Base-by-base conservation (phyloP, 2,329 filamentous ascomycete species). In the Epichloe gansuensis region DNA sequence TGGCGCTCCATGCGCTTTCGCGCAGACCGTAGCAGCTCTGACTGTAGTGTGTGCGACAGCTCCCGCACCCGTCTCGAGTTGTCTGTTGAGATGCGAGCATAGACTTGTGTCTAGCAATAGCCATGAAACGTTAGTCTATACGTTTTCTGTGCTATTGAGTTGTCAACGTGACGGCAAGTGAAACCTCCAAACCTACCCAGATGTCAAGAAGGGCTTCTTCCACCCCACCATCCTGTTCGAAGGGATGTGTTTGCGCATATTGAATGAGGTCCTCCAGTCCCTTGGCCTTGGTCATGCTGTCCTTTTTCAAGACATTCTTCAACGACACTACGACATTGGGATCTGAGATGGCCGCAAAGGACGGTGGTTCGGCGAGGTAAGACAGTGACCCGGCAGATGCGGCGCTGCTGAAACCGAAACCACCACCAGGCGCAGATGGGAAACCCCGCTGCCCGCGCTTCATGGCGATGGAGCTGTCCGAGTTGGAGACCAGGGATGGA, bases 251-350 rank as follows among this genome's bases (percentile, higher is more conserved):
- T 57, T 76, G 74, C 40, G 87, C 72, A 62, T 85, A 78, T 36
- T 77, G 66, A 47, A 88, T 75, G 21, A 98, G 70, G 50, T 97
- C 91, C 60, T 97, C 90, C 31, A 98, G 72, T 0, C 88, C 91
- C 66, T 91, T 95, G 7, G 85, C 77, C 65, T 95, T 95, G 39
- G 93, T 98, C 11, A 82, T 95, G 61, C 84, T 85, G 70, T 96
- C 91, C 69, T 93, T 95, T 71, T 97, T 98, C 49, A 84, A 77
- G 3, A 96, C 70, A 60, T 94, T 95, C 68, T 96, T 95, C 71
- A 96, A 88, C n/a, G 84, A 81, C 13, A 97, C 89, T 39, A 91
- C 81, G 39, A 91, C 75, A 62, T 93, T 86, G 7, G 89, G 78
- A 60, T 95, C 84, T 44, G 82, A 85, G 54, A 98, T 81, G 43